These are phyloP conservation scores for Hypoxylon sp. DNA, from an alignment of 2,329 filamentous ascomycete genomes.

Conservation along the genomic window DNA sequence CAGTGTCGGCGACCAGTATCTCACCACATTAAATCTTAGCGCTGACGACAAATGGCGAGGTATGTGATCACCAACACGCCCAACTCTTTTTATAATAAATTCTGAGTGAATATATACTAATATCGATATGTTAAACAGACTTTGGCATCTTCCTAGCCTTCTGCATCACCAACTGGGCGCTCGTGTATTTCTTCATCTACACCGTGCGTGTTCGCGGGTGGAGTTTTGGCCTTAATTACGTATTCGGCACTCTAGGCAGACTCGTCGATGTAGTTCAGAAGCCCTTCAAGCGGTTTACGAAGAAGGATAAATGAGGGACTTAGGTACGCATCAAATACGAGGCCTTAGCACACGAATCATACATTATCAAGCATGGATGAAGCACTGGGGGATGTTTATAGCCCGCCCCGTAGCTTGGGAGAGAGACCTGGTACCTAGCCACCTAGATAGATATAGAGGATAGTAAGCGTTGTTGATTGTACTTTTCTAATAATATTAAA, in stretches of 20 bases:
- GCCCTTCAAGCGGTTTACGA: constrained; percentile 44
- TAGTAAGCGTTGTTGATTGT: not conserved
- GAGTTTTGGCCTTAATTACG: constrained; percentile 75
- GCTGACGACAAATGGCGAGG: constrained; percentile 76
- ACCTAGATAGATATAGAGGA: not conserved
- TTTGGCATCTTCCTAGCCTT: constrained; percentile 82
- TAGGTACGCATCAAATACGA: not conserved
- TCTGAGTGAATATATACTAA: constrained; percentile 13
- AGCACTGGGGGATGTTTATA: not conserved
- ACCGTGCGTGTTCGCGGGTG: constrained; percentile 78
- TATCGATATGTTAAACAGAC: constrained; percentile 47
- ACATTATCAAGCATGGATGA: not conserved
- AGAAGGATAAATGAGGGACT: constrained; percentile 17
- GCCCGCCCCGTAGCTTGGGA: not conserved
- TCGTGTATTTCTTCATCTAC: constrained; percentile 85
- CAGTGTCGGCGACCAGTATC: constrained; percentile 70
- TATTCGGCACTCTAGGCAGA: constrained; percentile 61
- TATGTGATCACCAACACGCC: constrained; percentile 38
- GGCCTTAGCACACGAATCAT: not conserved
- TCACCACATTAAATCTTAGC: constrained; percentile 67
- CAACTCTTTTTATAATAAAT: not conserved
- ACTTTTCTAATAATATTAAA: not conserved
- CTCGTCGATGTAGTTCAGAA: constrained; percentile 53
- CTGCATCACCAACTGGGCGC: constrained; percentile 76
- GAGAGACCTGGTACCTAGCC: not conserved